Percentiles rank a stretch among this genome's conserved stretches.
phyloP scores from a whole-genome alignment of 2,329 filamentous ascomycete species.

The Phaeoacremonium minimum region DNA sequence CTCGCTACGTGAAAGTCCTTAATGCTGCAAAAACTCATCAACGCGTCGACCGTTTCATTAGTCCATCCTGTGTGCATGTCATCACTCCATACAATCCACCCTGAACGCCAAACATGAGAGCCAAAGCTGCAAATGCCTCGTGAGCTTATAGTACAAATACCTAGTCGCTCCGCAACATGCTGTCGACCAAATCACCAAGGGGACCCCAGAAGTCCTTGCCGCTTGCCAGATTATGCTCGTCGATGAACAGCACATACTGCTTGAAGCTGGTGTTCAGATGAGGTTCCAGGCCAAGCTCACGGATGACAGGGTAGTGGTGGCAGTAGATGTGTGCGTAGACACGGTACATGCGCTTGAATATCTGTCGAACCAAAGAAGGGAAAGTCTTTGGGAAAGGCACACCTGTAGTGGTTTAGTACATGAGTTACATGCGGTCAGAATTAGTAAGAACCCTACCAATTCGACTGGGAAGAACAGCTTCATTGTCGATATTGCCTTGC shows the following conservation, averaged over 20 bases:
- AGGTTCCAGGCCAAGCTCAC: conserved; percentile 90
- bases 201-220: conserved; percentile 98
- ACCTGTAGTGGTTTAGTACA: conserved; percentile 40
- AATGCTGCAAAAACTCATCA: too few relatives aligned
- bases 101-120: background rate
- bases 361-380: conserved; percentile 80
- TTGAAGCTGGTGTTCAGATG: conserved; percentile 99
- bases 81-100: background rate
- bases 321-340: conserved; percentile 99
- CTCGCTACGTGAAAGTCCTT: too few relatives aligned
- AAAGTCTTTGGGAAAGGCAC: conserved; percentile 95
- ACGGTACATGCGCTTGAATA: conserved; percentile 98
- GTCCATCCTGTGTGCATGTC: too few relatives aligned
- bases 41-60: too few relatives aligned
- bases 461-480: conserved; percentile 88
- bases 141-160: conserved; percentile 1
- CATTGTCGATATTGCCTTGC: conserved; percentile 91
- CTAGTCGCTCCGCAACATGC: conserved; percentile 91
- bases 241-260: conserved; percentile 97
- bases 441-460: conserved; percentile 54
- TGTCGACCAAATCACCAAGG: conserved; percentile 91
- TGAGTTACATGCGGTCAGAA: background rate
- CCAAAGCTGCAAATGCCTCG: background rate
- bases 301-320: conserved; percentile 96
- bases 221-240: conserved; percentile 88